Percentiles rank a stretch among this genome's conserved stretches.
These are phyloP conservation scores for Copromyces sp. DNA, from an alignment of 495 filamentous ascomycete species.

Conservation along the genomic window DNA sequence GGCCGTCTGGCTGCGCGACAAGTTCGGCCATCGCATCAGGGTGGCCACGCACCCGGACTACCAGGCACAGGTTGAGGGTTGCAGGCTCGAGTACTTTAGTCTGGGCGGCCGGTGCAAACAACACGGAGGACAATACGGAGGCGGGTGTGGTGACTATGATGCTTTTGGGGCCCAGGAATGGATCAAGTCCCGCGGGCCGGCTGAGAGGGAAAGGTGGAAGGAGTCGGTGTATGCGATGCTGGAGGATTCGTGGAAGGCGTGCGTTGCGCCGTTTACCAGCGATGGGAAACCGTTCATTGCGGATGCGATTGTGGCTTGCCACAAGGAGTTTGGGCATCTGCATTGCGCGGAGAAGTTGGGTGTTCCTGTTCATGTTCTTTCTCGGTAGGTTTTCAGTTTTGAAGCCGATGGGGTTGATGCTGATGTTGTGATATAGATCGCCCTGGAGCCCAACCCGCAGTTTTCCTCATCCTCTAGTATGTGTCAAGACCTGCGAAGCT, in stretches of 20 bases:
- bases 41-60: slow-evolving; percentile 55
- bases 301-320: slow-evolving; percentile 59
- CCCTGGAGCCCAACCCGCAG: slow-evolving; percentile 2
- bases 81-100: slow-evolving; percentile 50
- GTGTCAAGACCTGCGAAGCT: slow-evolving; percentile 43
- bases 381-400: slow-evolving; percentile 23
- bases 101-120: slow-evolving; percentile 30
- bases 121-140: not conserved
- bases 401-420: not conserved
- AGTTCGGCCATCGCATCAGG: slow-evolving; percentile 48
- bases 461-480: slow-evolving; percentile 55
- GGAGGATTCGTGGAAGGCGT: slow-evolving; percentile 54
- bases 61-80: slow-evolving; percentile 42
- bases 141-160: slow-evolving; percentile 49
- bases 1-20: slow-evolving; percentile 35
- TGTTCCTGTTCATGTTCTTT: slow-evolving; percentile 48
- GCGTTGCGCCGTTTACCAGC: slow-evolving; percentile 39
- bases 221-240: slow-evolving; percentile 49
- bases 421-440: not conserved
- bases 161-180: slow-evolving; percentile 36
- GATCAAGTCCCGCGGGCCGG: slow-evolving; percentile 47
- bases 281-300: slow-evolving; percentile 47
- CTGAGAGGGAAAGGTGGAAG: slow-evolving; percentile 38
- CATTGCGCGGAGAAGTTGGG: slow-evolving; percentile 50
- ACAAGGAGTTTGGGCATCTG: slow-evolving; percentile 55